Evolutionary conservation across 2,329 filamentous ascomycete species (phyloP).

Genomic region (Reticulascus tulasneorum): DNA sequence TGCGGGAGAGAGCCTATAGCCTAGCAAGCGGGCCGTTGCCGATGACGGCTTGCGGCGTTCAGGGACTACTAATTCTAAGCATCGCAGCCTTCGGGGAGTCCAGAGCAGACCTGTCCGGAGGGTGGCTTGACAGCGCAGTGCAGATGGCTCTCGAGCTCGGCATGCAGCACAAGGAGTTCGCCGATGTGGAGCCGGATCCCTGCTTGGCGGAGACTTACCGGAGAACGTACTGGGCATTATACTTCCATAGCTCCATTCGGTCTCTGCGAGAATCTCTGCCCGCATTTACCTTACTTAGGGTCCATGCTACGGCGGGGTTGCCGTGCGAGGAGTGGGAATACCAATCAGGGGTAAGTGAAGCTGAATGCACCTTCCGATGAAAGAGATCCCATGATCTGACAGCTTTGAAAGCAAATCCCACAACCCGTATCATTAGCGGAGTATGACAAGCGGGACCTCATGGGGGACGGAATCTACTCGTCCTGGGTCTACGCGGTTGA

Average conservation of each 20-base stretch:
- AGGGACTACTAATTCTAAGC: conserved; percentile 26
- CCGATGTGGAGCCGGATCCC: conserved; percentile 25
- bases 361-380: conserved; percentile 3
- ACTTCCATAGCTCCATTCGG: conserved; percentile 22
- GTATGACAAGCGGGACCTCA: conserved; percentile 30
- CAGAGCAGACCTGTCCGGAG: conserved; percentile 21
- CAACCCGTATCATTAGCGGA: conserved; percentile 26
- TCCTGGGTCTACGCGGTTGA: conserved; percentile 35
- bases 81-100: conserved; percentile 25
- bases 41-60: conserved; percentile 27
- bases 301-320: conserved; percentile 29
- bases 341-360: conserved; percentile 29
- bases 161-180: conserved; percentile 28
- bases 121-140: conserved; percentile 23
- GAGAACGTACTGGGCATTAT: conserved; percentile 37
- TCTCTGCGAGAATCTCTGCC: conserved; percentile 16
- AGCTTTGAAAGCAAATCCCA: conserved; percentile 25
- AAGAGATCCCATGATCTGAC: neutral
- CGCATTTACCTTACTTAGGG: conserved; percentile 21
- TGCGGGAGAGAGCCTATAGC: conserved; percentile 25
- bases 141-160: conserved; percentile 27
- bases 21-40: conserved; percentile 26
- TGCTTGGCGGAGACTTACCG: conserved; percentile 36
- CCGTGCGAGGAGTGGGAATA: conserved; percentile 38
- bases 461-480: conserved; percentile 30